These are phyloP conservation scores for Cyclocybe aegerita DNA, from an alignment of 768 basidiomycete genomes.

Conservation along the genomic window DNA sequence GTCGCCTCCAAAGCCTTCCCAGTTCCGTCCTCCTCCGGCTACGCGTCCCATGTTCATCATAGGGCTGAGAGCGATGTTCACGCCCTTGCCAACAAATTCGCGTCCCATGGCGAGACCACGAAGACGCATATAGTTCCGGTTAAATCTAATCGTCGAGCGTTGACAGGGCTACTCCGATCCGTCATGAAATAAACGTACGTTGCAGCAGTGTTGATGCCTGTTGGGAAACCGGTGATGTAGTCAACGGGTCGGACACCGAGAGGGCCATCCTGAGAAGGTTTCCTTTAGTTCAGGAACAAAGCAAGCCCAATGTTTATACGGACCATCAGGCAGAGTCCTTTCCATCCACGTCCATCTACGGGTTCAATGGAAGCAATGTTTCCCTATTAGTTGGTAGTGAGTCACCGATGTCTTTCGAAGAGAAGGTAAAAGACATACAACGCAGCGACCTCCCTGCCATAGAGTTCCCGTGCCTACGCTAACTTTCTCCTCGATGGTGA, in stretches of 20 bases:
- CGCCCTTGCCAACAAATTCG: conserved; percentile 84
- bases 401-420: not conserved
- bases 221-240: conserved; percentile 75
- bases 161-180: not conserved
- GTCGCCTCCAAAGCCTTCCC: conserved; percentile 95
- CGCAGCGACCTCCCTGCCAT: conserved; percentile 64
- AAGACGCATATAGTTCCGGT: conserved; percentile 72
- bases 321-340: conserved; percentile 73
- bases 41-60: conserved; percentile 89
- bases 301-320: not conserved
- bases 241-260: conserved; percentile 78
- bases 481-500: conserved; percentile 64
- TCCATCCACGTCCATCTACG: conserved; percentile 46
- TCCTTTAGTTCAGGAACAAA: not conserved
- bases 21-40: conserved; percentile 84
- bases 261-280: conserved; percentile 54
- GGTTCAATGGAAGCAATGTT: conserved; percentile 56
- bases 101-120: conserved; percentile 79
- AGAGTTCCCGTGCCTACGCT: conserved; percentile 66
- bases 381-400: conserved; percentile 31
- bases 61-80: conserved; percentile 74
- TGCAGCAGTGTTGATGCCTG: conserved; percentile 78
- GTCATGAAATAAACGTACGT: conserved; percentile 47
- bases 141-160: conserved; percentile 46
- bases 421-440: conserved; percentile 39